phyloP scores from a whole-genome alignment of 2,329 filamentous ascomycete genomes.

The Alternaria postmessia region DNA sequence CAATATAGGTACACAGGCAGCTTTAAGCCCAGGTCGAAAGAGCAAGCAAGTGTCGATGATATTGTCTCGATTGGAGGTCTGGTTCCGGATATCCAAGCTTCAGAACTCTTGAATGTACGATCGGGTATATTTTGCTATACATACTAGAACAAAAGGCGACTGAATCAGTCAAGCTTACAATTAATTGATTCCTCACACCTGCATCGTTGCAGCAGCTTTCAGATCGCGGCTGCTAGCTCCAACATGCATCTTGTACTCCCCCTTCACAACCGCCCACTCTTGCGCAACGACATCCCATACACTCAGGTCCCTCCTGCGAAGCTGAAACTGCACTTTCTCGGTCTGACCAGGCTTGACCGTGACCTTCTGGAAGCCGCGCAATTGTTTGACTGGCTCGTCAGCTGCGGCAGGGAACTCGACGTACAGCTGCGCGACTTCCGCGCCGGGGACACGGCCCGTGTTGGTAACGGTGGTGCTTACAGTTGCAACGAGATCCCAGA shows the following conservation, averaged over 20 bases:
- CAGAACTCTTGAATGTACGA: background rate
- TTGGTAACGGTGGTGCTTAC: background rate
- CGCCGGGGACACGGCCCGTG: background rate
- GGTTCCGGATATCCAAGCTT: background rate
- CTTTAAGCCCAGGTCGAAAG: background rate
- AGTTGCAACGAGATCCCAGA: background rate
- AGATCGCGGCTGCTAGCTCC: background rate
- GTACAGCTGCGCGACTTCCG: background rate
- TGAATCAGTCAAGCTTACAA: background rate
- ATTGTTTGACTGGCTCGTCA: background rate
- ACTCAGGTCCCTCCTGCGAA: background rate
- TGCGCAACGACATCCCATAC: background rate
- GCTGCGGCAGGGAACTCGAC: background rate
- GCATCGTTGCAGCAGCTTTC: background rate
- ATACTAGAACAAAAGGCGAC: background rate
- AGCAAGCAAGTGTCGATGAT: background rate
- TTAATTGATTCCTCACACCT: background rate
- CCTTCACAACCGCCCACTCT: background rate
- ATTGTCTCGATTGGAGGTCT: constrained; percentile 2
- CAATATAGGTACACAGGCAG: background rate
- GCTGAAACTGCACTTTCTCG: background rate
- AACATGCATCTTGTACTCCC: background rate
- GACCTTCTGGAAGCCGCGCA: background rate
- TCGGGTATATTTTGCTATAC: constrained; percentile 3
- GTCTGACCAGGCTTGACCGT: background rate